Evolutionary conservation across 148 eudicot genomes (phyloP).

Genomic region (Arctostaphylos glauca): DNA sequence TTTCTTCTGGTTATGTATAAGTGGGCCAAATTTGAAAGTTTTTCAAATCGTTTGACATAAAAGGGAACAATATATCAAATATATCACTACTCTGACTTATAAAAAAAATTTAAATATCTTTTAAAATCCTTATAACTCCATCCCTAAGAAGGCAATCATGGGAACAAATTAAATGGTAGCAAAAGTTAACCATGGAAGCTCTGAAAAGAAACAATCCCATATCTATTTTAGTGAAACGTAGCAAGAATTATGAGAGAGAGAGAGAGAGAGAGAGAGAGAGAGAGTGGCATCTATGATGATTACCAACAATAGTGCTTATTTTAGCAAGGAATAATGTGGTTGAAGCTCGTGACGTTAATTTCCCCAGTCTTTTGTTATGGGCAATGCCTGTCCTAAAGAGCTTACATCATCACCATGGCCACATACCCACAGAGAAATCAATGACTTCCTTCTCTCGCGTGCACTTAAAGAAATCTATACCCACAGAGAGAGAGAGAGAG

Average conservation of each 20-base stretch:
- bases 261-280: not conserved
- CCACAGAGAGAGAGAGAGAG: not conserved
- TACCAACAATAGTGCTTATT: slow-evolving; percentile 1
- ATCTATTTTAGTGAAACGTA: not conserved
- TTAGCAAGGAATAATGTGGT: not conserved
- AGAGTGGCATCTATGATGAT: not conserved
- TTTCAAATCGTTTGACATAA: too few species aligned
- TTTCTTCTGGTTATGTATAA: too few species aligned
- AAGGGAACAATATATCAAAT: too few species aligned
- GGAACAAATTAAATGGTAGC: too few species aligned
- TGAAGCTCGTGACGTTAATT: slow-evolving; percentile 5
- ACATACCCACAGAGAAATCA: not conserved
- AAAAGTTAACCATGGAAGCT: not conserved
- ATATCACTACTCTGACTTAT: too few species aligned
- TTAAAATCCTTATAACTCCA: too few species aligned
- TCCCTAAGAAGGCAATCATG: too few species aligned
- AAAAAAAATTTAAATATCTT: too few species aligned
- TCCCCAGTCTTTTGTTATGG: slow-evolving; percentile 4
- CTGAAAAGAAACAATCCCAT: not conserved
- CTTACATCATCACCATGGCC: slow-evolving; percentile 13
- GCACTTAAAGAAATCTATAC: not conserved
- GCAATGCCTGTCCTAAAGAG: slow-evolving; percentile 15
- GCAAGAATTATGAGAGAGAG: not conserved
- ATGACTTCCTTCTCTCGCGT: not conserved
- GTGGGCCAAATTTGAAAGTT: too few species aligned